Conservation (phyloP, 202 grass and related monocot genomes). For the Cymbopogon flexuosus region DNA sequence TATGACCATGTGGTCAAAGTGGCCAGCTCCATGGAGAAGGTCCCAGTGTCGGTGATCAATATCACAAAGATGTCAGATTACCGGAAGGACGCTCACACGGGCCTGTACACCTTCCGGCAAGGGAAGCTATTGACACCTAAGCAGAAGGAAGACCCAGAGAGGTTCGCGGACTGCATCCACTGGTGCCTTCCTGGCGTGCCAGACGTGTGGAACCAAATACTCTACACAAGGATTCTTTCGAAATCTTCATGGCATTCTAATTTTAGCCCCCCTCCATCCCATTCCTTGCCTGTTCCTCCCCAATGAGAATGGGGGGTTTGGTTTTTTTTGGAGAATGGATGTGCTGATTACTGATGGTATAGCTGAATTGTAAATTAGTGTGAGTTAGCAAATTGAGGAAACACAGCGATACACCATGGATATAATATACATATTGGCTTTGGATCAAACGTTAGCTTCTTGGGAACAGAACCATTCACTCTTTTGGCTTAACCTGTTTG, state of each 20-base stretch:
- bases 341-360: too few relatives aligned
- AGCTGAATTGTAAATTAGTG: too few relatives aligned
- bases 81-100: conserved; percentile 88
- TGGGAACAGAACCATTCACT: background rate
- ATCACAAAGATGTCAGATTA: conserved; percentile 85
- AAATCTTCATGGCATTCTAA: background rate
- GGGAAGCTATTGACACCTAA: conserved; percentile 59
- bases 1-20: conserved; percentile 39
- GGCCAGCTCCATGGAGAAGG: conserved; percentile 38
- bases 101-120: conserved; percentile 51
- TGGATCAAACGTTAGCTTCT: too few relatives aligned
- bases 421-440: too few relatives aligned
- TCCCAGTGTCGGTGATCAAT: conserved; percentile 51
- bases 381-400: too few relatives aligned
- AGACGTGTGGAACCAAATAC: conserved; percentile 79
- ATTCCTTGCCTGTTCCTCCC: background rate
- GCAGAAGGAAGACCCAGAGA: conserved; percentile 55
- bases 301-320: conserved; percentile 6
- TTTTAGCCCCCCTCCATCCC: background rate
- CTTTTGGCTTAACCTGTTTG: background rate
- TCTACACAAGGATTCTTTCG: conserved; percentile 62
- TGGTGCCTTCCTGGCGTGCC: conserved; percentile 92
- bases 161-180: conserved; percentile 80
- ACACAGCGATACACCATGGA: too few relatives aligned
- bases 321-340: conserved; percentile 10